Evolutionary conservation across 176 grass and related monocot species (phyloP), one percentile per base, ranked within the genome.

Genomic region (Eragrostis nindensis): DNA sequence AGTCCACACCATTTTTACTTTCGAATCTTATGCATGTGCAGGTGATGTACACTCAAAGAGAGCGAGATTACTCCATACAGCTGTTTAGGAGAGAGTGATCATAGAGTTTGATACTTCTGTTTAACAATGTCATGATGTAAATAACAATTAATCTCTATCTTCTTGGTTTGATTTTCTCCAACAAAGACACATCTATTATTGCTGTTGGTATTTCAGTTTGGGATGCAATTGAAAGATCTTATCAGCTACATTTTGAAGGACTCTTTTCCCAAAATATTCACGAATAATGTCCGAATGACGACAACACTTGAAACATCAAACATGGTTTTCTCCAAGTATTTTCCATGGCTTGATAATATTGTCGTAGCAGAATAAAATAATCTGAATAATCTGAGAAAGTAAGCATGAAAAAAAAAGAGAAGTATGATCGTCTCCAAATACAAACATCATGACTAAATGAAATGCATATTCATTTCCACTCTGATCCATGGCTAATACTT

Each of bases 401-500:
- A n/a, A n/a, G n/a, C n/a, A n/a, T n/a, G n/a, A n/a, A n/a, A n/a
- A n/a, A n/a, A n/a, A n/a, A n/a, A n/a, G n/a, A n/a, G n/a, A n/a
- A n/a, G n/a, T n/a, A n/a, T n/a, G n/a, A n/a, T n/a, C n/a, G n/a
- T 36, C 32, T 36, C 32, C 2, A 36, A 36, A 36, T 26, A 66
- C 11, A 54, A 27, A 29, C 21, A 49, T 62, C 21, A 60, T 11
- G 15, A 29, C 27, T 11, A 70, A 26, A 24, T n/a, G 14, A 25
- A 25, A 57, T 56, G 29, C 55, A 48, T 40, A 25, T 41, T 26
- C 39, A 66, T 2, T 47, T 39, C 36, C 77, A 8, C 8, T 76
- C 16, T 40, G 80, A 83, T 83, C 79, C 86, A n/a, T n/a, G n/a
- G 53, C 56, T 76, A 82, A 55, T 82, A 78, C 26, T 5, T 8